These are phyloP conservation scores for Psilocybe cubensis DNA, from an alignment of 768 basidiomycete genomes.

Conservation along the genomic window DNA sequence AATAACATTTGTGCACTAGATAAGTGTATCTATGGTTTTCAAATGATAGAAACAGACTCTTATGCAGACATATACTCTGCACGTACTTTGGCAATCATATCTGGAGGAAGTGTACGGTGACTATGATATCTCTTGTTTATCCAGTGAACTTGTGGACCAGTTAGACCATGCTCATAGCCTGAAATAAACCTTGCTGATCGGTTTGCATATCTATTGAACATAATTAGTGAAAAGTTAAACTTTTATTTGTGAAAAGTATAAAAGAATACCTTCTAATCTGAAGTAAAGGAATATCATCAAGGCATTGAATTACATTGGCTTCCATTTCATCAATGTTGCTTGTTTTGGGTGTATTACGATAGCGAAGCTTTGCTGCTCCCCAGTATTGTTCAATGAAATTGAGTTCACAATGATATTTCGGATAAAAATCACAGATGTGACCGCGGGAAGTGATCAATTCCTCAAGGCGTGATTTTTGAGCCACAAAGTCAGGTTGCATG, in stretches of 20 bases:
- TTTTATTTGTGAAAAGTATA: background rate
- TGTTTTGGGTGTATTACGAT: slow-evolving; percentile 25
- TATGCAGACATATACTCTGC: too few species aligned
- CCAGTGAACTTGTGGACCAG: slow-evolving; percentile 32
- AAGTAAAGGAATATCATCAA: slow-evolving; percentile 30
- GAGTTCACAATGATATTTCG: slow-evolving; percentile 38
- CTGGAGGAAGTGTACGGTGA: slow-evolving; percentile 28
- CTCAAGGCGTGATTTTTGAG: slow-evolving; percentile 21
- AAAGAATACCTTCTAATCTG: slow-evolving; percentile 27
- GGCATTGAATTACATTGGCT: slow-evolving; percentile 29
- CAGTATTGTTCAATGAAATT: slow-evolving; percentile 42
- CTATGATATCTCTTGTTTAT: slow-evolving; percentile 32
- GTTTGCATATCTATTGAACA: slow-evolving; percentile 12
- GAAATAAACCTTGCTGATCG: slow-evolving; percentile 24
- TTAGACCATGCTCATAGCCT: slow-evolving; percentile 28
- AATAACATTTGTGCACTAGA: too few species aligned
- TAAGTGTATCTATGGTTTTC: too few species aligned
- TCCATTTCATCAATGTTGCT: slow-evolving; percentile 33
- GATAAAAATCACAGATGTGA: slow-evolving; percentile 28
- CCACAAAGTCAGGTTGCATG: slow-evolving; percentile 21
- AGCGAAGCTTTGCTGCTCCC: slow-evolving; percentile 34
- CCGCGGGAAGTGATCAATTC: slow-evolving; percentile 15
- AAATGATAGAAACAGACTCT: too few species aligned
- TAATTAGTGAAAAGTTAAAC: background rate
- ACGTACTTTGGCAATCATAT: too few species aligned